Evolutionary conservation across 805 yeast species (phyloP), one percentile per base, ranked within the genome.

Genomic region (Cyberlindnera euphorbiiphila): DNA sequence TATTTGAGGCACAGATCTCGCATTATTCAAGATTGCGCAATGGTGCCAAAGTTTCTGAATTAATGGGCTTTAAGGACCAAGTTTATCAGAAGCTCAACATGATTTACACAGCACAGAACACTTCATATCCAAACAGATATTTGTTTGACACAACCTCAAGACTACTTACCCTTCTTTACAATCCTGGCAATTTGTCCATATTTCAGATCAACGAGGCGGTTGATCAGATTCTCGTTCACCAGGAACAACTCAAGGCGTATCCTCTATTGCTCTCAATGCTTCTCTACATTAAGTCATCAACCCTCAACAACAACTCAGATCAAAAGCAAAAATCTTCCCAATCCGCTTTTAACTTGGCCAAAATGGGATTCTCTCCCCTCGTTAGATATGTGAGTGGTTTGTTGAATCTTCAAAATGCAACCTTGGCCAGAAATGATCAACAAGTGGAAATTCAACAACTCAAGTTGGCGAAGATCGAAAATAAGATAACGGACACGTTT

Each of bases 241-340:
- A 48, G 25, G 42, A 45, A 5, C 32, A 39, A n/a, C 25, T 53
- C 14, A 51, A 47, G 21, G 32, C 36, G 12, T 46, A 28, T 16
- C 56, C 59, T 5, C 16, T 54, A 25, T 23, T 54, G 12, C 41
- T 47, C 6, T 37, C 59, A 2, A 40, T 53, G 31, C 25, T 52
- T 13, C 32, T 55, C 5, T 51, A 49, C 20, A 17, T 53, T 9
- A 50, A 53, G 34, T 52, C 59, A 2, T 32, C 22, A 3, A 49
- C 57, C 3, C 25, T 51, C 23, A 53, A 51, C 40, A 40, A 50
- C n/a, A 54, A 53, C 27, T 54, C 57, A 2, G 56, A 55, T 34
- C 49, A 55, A 34, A 54, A 44, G 25, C 60, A 55, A 33, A 55
- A 55, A 36, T 43, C 53, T 1, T 55, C 60, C 4, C 59, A 55